A percentile compares a stretch with the other conserved stretches of the same genome.
phyloP scores from a whole-genome alignment of 75 land plant species.

The Isoetes taiwanensis region DNA sequence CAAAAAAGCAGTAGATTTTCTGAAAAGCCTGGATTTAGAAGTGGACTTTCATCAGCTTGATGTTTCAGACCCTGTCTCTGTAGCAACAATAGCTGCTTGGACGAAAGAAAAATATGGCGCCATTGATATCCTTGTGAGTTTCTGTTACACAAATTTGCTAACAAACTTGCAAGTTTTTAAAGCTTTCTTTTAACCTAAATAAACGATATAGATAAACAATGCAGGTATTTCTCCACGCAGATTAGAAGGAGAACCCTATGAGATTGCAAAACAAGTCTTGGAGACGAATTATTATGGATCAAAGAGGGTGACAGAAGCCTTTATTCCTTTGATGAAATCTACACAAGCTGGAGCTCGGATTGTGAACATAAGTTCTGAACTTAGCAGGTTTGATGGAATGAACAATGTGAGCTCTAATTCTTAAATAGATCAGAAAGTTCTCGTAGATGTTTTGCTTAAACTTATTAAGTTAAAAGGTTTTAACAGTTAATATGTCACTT shows the following conservation, averaged over 20 bases:
- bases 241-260: constrained; percentile 37
- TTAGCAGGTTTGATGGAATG: constrained; percentile 46
- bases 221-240: constrained; percentile 32
- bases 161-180: constrained; percentile 1
- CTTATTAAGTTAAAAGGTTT: too few species aligned
- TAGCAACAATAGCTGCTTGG: constrained; percentile 21
- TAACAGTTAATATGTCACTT: too few species aligned
- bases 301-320: constrained; percentile 41
- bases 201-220: constrained; percentile 47
- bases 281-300: constrained; percentile 57
- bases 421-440: too few species aligned
- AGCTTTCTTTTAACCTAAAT: background rate
- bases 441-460: too few species aligned
- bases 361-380: constrained; percentile 57
- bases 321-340: constrained; percentile 62
- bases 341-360: constrained; percentile 63
- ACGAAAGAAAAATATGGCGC: constrained; percentile 25
- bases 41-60: constrained; percentile 40
- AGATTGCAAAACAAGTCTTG: constrained; percentile 36
- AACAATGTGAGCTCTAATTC: too few species aligned
- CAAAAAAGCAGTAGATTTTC: too few species aligned
- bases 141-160: background rate
- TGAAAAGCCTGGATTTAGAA: too few species aligned
- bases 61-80: constrained; percentile 26
- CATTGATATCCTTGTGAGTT: constrained; percentile 45